Percentiles rank a stretch among this genome's conserved stretches.
Evolutionary conservation across 805 yeast species (phyloP).

Genomic region (Ogataea wickerhamii): DNA sequence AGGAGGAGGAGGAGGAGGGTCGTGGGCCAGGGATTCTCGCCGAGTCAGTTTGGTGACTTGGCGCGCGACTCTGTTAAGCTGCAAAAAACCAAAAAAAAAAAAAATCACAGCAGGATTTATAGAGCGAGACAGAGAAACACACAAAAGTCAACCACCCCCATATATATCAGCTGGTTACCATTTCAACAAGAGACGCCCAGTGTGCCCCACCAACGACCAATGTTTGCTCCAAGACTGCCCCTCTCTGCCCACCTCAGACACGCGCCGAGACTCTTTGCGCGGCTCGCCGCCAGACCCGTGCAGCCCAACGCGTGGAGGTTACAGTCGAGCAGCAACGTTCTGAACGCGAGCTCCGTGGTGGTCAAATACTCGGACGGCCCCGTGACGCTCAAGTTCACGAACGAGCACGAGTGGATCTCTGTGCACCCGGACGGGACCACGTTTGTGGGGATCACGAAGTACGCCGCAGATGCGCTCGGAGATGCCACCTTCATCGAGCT

Average conservation of each 20-base stretch:
- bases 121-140: no score
- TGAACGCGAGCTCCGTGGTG: conserved; percentile 31
- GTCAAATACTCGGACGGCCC: conserved; percentile 40
- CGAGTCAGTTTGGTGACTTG: no score
- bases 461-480: conserved; percentile 95
- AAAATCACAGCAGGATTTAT: no score
- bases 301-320: not conserved
- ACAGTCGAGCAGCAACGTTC: conserved; percentile 18
- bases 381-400: conserved; percentile 60
- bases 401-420: conserved; percentile 95
- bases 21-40: no score
- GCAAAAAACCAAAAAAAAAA: no score
- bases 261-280: not conserved
- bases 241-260: not conserved
- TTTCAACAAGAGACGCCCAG: no score
- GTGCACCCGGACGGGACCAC: conserved; percentile 77
- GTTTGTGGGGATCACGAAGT: conserved; percentile 86
- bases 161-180: no score
- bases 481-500: conserved; percentile 94
- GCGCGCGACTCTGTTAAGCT: no score
- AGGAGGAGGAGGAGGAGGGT: no score
- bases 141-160: no score
- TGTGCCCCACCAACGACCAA: no score
- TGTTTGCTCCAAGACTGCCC: no score
- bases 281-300: not conserved